A percentile compares a stretch with the other conserved stretches of the same genome.
Conservation (phyloP, 116 monocot species). For the Iris pallida region DNA sequence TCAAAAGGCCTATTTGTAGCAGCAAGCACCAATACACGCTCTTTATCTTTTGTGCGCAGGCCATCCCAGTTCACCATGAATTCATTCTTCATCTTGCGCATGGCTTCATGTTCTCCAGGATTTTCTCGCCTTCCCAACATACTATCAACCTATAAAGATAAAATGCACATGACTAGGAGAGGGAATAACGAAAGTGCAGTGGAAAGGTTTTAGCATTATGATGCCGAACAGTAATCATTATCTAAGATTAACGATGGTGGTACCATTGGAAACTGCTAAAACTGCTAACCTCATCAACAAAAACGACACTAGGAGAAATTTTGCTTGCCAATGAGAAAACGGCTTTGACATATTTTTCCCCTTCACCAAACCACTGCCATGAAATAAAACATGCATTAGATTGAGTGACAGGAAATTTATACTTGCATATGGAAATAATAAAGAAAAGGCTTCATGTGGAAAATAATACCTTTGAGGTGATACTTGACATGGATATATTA, state of each 20-base stretch:
- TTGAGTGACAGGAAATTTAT: background rate
- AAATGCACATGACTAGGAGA: background rate
- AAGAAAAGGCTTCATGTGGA: background rate
- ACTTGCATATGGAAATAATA: background rate
- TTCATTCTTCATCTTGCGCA: conserved; percentile 99
- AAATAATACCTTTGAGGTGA: conserved; percentile 85
- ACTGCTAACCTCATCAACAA: conserved; percentile 86
- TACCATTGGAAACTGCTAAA: background rate
- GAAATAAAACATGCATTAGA: conserved; percentile 2
- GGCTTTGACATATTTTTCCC: conserved; percentile 95
- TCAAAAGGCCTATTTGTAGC: conserved; percentile 98
- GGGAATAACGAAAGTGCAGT: too few species aligned
- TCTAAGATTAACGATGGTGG: too few species aligned
- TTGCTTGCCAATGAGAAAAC: conserved; percentile 97
- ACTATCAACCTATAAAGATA: conserved; percentile 69
- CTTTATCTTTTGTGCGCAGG: conserved; percentile 90
- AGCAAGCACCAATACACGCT: conserved; percentile 91
- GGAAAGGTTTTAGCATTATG: too few species aligned
- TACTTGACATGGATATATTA: conserved; percentile 98
- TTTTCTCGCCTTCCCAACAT: conserved; percentile 96
- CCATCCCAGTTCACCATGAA: conserved; percentile 99
- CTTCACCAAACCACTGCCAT: conserved; percentile 97
- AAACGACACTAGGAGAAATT: conserved; percentile 92
- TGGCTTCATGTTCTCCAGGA: conserved; percentile 98
- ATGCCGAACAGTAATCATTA: too few species aligned